Percentiles rank a stretch among this genome's conserved stretches.
These are phyloP conservation scores for Recurvomyces mirabilis DNA, from an alignment of 495 filamentous ascomycete genomes.

Conservation along the genomic window DNA sequence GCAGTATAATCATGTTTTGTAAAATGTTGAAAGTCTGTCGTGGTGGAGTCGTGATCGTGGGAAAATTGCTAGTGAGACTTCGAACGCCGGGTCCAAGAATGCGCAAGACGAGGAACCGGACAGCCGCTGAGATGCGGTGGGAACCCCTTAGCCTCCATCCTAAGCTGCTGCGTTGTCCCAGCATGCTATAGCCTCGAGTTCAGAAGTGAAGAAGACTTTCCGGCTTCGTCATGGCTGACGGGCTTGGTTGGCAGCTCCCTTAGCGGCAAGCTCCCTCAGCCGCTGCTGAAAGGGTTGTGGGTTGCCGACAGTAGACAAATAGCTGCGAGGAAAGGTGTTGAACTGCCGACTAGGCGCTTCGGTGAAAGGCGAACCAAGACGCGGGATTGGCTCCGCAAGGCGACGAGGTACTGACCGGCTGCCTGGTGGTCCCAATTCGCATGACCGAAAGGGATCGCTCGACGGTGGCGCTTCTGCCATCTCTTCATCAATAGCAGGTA, in stretches of 20 bases:
- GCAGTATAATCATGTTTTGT: background rate
- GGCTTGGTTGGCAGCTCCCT: background rate
- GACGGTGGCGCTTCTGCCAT: constrained; percentile 16
- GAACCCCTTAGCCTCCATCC: no score
- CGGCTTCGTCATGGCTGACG: no score
- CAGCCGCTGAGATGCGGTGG: no score
- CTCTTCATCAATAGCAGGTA: constrained; percentile 2
- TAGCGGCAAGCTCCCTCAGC: constrained; percentile 13
- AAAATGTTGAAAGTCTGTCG: constrained; percentile 1
- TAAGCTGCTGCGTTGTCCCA: no score
- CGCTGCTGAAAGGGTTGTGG: constrained; percentile 18
- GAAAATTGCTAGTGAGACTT: background rate
- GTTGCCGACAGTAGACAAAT: constrained; percentile 19
- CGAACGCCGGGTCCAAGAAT: background rate
- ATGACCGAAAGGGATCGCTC: background rate
- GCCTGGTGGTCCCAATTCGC: constrained; percentile 6
- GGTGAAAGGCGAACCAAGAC: constrained; percentile 34
- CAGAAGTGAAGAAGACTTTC: no score
- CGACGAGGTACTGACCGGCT: constrained; percentile 14
- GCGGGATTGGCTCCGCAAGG: constrained; percentile 22
- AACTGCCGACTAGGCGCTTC: constrained; percentile 21
- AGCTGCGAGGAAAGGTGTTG: constrained; percentile 31
- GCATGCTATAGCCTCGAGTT: no score
- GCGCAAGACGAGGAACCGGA: no score
- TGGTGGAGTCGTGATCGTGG: background rate